Evolutionary conservation across 164 flowering plant genomes (phyloP).

Genomic region (Umbilicus rupestris): DNA sequence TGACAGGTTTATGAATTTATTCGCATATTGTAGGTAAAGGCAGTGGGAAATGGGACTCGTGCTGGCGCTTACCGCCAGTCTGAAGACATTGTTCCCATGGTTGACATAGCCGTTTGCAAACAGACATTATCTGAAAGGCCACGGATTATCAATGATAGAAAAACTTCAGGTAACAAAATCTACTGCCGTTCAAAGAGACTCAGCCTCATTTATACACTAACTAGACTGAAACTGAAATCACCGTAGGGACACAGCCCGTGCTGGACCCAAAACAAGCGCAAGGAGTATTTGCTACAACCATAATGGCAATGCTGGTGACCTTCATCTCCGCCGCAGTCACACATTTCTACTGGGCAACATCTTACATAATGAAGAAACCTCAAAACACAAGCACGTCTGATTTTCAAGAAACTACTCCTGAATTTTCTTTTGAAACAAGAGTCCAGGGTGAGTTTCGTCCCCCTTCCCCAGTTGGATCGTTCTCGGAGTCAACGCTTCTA

Average conservation of each 20-base stretch:
- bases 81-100: slow-evolving; percentile 87
- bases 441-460: slow-evolving; percentile 42
- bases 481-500: slow-evolving; percentile 38
- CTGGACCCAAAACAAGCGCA: slow-evolving; percentile 26
- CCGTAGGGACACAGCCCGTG: slow-evolving; percentile 23
- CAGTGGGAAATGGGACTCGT: slow-evolving; percentile 37
- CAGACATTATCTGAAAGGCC: slow-evolving; percentile 29
- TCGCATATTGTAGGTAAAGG: slow-evolving; percentile 39
- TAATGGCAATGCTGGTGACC: slow-evolving; percentile 36
- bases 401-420: slow-evolving; percentile 17
- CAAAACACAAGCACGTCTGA: slow-evolving; percentile 17
- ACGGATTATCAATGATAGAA: slow-evolving; percentile 26
- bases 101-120: slow-evolving; percentile 85
- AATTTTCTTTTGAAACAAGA: slow-evolving; percentile 18
- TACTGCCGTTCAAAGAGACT: background rate
- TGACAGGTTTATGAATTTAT: background rate
- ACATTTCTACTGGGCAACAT: slow-evolving; percentile 27
- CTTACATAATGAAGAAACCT: slow-evolving; percentile 36
- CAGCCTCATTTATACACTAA: background rate
- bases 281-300: slow-evolving; percentile 29
- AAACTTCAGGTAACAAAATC: slow-evolving; percentile 33
- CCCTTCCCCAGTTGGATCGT: slow-evolving; percentile 48
- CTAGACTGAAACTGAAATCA: background rate
- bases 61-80: slow-evolving; percentile 38
- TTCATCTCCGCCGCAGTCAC: slow-evolving; percentile 48